Percentiles rank a stretch among this genome's conserved stretches.
Evolutionary conservation across 495 filamentous ascomycete species (phyloP).

Genomic region (Aspergillus sclerotioniger): DNA sequence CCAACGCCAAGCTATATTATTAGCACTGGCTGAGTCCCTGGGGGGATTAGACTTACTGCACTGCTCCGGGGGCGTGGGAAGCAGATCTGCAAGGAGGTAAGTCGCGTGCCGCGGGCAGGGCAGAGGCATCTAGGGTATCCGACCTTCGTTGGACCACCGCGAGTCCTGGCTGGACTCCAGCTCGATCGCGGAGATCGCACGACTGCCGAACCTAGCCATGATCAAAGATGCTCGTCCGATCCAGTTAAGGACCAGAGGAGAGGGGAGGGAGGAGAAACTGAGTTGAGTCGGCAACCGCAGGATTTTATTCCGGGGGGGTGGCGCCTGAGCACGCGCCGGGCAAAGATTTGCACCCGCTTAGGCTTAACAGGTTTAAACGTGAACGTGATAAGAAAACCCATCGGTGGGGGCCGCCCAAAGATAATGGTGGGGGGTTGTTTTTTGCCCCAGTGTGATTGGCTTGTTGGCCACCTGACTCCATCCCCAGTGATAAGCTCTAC

Average conservation of each 20-base stretch:
- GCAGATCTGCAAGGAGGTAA: constrained; percentile 10
- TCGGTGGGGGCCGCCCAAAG: background rate
- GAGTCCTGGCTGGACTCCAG: constrained; percentile 6
- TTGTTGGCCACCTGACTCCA: background rate
- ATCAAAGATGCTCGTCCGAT: background rate
- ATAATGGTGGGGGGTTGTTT: background rate
- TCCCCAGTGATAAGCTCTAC: constrained; percentile 1
- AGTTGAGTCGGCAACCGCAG: background rate
- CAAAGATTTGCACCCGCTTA: constrained; percentile 1
- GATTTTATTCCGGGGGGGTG: constrained; percentile 4
- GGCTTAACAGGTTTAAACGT: background rate
- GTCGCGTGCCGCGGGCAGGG: background rate
- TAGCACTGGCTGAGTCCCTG: background rate
- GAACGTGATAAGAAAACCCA: background rate
- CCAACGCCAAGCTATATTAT: constrained; percentile 29
- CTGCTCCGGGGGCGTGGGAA: constrained; percentile 16
- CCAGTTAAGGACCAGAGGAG: background rate
- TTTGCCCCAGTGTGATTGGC: background rate
- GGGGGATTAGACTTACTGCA: constrained; percentile 13
- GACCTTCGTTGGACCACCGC: constrained; percentile 8
- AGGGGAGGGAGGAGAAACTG: background rate
- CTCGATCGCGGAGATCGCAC: background rate
- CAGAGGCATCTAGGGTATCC: background rate
- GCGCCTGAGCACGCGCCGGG: background rate
- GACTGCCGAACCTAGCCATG: constrained; percentile 1